Conservation (phyloP, 305 asterid species). For the Lippia alba region DNA sequence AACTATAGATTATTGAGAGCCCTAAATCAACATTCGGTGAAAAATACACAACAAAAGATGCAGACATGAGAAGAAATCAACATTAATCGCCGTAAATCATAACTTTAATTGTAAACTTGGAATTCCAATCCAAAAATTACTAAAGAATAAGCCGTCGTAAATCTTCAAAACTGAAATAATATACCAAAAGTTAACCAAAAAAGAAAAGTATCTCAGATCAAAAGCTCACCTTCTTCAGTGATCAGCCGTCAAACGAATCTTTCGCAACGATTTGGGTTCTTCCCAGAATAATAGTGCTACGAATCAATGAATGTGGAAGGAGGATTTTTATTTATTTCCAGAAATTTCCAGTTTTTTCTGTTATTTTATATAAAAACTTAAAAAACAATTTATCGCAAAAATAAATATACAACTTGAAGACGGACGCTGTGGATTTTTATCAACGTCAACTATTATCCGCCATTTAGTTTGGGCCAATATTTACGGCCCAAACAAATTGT, state of each 20-base stretch:
- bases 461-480: too few relatives aligned
- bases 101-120: not conserved
- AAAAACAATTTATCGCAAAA: too few relatives aligned
- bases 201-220: not conserved
- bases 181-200: slow-evolving; percentile 7
- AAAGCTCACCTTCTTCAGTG: slow-evolving; percentile 26
- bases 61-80: not conserved
- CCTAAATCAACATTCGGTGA: slow-evolving; percentile 17
- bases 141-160: not conserved
- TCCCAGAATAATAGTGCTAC: not conserved
- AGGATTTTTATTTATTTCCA: slow-evolving; percentile 23
- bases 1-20: slow-evolving; percentile 12
- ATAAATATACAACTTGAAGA: too few relatives aligned
- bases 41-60: not conserved
- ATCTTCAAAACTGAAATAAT: slow-evolving; percentile 3
- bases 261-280: not conserved
- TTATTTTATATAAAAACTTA: not conserved
- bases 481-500: too few relatives aligned
- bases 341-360: slow-evolving; percentile 37
- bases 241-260: slow-evolving; percentile 20
- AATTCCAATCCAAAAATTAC: not conserved
- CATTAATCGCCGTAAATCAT: slow-evolving; percentile 1
- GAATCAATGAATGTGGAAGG: slow-evolving; percentile 1
- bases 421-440: too few relatives aligned
- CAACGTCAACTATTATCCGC: too few relatives aligned